Conservation (phyloP, 2,329 filamentous ascomycete genomes). For the Aureobasidium sp. region DNA sequence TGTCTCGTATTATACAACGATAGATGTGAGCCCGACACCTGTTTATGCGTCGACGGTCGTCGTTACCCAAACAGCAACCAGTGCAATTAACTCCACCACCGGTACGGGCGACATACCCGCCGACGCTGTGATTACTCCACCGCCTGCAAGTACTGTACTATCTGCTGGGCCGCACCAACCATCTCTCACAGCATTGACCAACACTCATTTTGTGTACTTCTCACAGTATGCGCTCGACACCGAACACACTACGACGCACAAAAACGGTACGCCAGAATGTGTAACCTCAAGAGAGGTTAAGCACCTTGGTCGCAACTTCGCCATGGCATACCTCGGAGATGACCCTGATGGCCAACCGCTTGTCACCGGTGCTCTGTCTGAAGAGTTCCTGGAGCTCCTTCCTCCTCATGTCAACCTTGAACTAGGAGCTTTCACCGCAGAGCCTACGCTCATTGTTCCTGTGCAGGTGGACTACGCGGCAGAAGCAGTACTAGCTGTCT, state of each 20-base stretch:
- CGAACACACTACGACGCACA: slow-evolving; percentile 22
- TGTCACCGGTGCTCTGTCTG: slow-evolving; percentile 23
- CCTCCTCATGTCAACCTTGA: slow-evolving; percentile 22
- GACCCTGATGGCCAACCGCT: slow-evolving; percentile 24
- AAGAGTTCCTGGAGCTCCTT: slow-evolving; percentile 8
- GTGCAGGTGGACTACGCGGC: slow-evolving; percentile 33
- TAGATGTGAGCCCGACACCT: slow-evolving; percentile 20
- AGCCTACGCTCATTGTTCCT: slow-evolving; percentile 38
- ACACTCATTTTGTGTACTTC: slow-evolving; percentile 39
- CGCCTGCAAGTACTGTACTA: slow-evolving; percentile 20
- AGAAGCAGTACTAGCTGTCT: slow-evolving; percentile 18
- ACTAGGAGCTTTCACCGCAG: slow-evolving; percentile 33
- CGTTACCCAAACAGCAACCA: slow-evolving; percentile 27
- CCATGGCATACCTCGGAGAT: slow-evolving; percentile 32
- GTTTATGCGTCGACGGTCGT: slow-evolving; percentile 27
- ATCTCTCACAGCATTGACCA: slow-evolving; percentile 19
- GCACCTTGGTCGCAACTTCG: slow-evolving; percentile 30
- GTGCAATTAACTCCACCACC: slow-evolving; percentile 22
- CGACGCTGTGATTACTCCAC: slow-evolving; percentile 24
- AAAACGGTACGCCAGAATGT: slow-evolving; percentile 27
- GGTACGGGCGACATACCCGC: slow-evolving; percentile 25
- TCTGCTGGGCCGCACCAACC: slow-evolving; percentile 1
- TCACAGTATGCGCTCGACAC: slow-evolving; percentile 37
- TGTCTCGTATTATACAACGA: slow-evolving; percentile 20
- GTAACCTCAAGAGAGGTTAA: slow-evolving; percentile 30